Conservation (phyloP, 371 early-diverging fungal species). For the Capniomyces stellatus region DNA sequence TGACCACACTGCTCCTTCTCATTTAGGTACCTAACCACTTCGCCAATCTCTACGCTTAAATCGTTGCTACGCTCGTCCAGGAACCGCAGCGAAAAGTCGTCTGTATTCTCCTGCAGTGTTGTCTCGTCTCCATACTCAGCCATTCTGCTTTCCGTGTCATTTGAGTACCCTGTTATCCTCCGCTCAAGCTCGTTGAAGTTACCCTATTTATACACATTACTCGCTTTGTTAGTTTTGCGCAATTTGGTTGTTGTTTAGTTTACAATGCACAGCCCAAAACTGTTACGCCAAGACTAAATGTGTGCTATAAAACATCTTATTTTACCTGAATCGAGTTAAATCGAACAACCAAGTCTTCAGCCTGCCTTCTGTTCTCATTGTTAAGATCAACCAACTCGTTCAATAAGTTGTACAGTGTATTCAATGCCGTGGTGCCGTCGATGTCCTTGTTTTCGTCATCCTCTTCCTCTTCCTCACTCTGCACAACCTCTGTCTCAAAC, state of each 20-base stretch:
- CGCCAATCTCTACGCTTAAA: neutral
- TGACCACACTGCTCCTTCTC: too few species aligned
- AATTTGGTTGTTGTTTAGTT: too few species aligned
- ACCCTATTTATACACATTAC: too few species aligned
- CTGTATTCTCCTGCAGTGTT: constrained; percentile 1
- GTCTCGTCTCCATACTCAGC: neutral
- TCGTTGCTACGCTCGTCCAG: neutral
- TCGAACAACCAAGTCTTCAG: constrained; percentile 4
- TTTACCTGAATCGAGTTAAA: neutral
- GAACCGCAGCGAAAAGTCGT: neutral
- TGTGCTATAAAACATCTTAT: too few species aligned
- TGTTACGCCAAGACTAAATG: too few species aligned
- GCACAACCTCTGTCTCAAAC: too few species aligned
- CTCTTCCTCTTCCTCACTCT: too few species aligned
- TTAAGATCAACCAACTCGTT: constrained; percentile 4
- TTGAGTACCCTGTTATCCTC: neutral
- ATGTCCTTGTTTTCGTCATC: constrained; percentile 1
- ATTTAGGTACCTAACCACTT: too few species aligned
- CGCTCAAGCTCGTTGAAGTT: neutral
- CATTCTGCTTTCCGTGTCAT: neutral
- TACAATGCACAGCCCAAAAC: too few species aligned
- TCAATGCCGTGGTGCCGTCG: neutral
- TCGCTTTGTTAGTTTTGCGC: too few species aligned
- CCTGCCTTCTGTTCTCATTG: constrained; percentile 4
- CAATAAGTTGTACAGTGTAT: constrained; percentile 4